phyloP scores from a whole-genome alignment of 2,329 filamentous ascomycete genomes.

The Neophaeococcomyces mojaviensis region DNA sequence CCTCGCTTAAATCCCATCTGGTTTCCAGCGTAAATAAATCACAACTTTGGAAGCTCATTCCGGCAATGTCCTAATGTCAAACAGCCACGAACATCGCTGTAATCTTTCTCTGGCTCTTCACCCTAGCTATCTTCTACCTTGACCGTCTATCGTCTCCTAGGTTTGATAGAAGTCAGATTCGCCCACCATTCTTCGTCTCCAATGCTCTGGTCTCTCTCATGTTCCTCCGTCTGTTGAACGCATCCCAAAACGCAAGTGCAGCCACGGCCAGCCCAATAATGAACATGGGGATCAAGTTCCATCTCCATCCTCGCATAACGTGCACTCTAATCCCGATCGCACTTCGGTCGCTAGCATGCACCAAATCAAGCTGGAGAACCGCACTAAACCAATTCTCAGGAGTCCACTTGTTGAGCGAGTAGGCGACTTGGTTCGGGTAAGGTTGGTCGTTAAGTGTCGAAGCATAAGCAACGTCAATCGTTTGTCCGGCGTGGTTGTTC shows the following conservation, averaged over 20 bases:
- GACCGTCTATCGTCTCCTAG: too few species aligned
- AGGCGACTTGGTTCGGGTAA: conserved; percentile 28
- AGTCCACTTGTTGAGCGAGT: conserved; percentile 22
- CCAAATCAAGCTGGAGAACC: conserved; percentile 16
- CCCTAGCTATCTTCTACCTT: too few species aligned
- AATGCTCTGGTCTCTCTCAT: background rate
- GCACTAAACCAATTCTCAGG: conserved; percentile 23
- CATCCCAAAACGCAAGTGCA: conserved; percentile 12
- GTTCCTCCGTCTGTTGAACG: conserved; percentile 1
- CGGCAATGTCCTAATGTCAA: too few species aligned
- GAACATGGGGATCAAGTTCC: conserved; percentile 22
- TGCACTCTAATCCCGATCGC: conserved; percentile 15
- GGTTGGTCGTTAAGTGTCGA: conserved; percentile 10
- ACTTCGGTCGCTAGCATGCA: conserved; percentile 13
- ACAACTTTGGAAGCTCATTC: too few species aligned
- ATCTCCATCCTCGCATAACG: conserved; percentile 20
- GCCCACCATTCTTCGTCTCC: background rate
- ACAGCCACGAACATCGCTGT: too few species aligned
- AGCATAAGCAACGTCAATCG: conserved; percentile 21
- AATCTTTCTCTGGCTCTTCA: too few species aligned
- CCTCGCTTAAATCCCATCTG: too few species aligned
- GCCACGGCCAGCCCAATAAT: conserved; percentile 14
- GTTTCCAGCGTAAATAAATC: too few species aligned
- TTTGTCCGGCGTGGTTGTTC: conserved; percentile 14
- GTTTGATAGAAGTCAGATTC: too few species aligned